Percentiles rank a stretch among this genome's conserved stretches.
phyloP scores from a whole-genome alignment of 2,329 filamentous ascomycete species.

The Cordyceps militaris region DNA sequence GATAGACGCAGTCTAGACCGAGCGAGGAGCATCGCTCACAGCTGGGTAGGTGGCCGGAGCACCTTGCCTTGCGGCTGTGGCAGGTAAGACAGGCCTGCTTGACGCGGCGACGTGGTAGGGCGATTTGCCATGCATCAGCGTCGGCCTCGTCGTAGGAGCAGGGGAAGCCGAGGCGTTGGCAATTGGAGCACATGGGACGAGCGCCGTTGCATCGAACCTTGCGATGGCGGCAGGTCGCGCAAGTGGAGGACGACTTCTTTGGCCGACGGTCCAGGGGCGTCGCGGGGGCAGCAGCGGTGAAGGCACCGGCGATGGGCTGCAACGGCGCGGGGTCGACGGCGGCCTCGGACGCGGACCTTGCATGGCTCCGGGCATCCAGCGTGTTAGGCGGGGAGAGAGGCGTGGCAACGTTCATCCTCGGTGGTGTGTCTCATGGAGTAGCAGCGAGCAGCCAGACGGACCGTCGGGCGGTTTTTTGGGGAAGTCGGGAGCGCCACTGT shows the following conservation, averaged over 20 bases:
- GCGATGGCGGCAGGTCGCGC: slow-evolving; percentile 46
- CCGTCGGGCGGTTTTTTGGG: slow-evolving; percentile 2
- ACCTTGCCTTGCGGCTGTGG: slow-evolving; percentile 51
- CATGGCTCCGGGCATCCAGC: slow-evolving; percentile 3
- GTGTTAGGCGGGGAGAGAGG: slow-evolving; percentile 6
- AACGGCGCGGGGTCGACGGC: neutral
- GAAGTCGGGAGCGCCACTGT: slow-evolving; percentile 6
- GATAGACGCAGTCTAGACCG: slow-evolving; percentile 50
- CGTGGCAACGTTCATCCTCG: slow-evolving; percentile 6
- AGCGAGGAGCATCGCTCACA: slow-evolving; percentile 45
- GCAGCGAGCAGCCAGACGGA: slow-evolving; percentile 1
- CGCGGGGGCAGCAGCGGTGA: neutral
- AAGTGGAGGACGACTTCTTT: slow-evolving; percentile 42
- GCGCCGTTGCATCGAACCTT: slow-evolving; percentile 53
- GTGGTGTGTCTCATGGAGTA: slow-evolving; percentile 10
- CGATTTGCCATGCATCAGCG: slow-evolving; percentile 34
- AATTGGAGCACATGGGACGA: slow-evolving; percentile 49
- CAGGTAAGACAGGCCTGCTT: slow-evolving; percentile 51
- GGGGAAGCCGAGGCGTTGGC: slow-evolving; percentile 49
- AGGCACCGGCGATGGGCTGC: neutral
- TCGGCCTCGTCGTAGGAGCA: slow-evolving; percentile 49
- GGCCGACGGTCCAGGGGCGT: slow-evolving; percentile 24
- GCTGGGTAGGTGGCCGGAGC: slow-evolving; percentile 49
- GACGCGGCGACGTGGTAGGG: slow-evolving; percentile 46
- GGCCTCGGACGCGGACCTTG: slow-evolving; percentile 6